Conservation (phyloP, 2,329 filamentous ascomycete genomes). For the Talaromyces sp. region DNA sequence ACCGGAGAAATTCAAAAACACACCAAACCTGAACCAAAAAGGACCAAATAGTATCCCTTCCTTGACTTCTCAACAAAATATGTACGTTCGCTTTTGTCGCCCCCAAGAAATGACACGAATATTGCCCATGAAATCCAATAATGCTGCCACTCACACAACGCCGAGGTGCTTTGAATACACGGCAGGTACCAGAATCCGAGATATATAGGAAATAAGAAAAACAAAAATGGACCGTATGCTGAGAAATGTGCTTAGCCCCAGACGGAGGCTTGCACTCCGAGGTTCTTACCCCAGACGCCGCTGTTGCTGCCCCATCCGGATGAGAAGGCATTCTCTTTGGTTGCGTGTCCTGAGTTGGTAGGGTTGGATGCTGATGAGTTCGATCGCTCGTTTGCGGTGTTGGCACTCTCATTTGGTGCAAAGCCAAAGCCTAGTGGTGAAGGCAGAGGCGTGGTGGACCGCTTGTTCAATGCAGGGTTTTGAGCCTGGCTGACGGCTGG, state of each 20-base stretch:
- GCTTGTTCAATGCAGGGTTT: slow-evolving; percentile 66
- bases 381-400: slow-evolving; percentile 48
- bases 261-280: slow-evolving; percentile 86
- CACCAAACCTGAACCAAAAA: slow-evolving; percentile 4
- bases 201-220: slow-evolving; percentile 20
- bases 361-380: slow-evolving; percentile 60
- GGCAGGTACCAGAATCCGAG: slow-evolving; percentile 8
- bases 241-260: slow-evolving; percentile 64
- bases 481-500: slow-evolving; percentile 46
- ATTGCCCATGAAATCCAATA: slow-evolving; percentile 16
- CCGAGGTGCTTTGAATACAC: slow-evolving; percentile 19
- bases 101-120: slow-evolving; percentile 19
- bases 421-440: slow-evolving; percentile 79
- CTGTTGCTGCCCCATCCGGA: slow-evolving; percentile 75
- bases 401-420: slow-evolving; percentile 50
- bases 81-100: slow-evolving; percentile 32
- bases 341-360: slow-evolving; percentile 42
- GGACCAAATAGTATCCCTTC: slow-evolving; percentile 23
- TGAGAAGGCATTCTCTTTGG: slow-evolving; percentile 41
- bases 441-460: slow-evolving; percentile 84
- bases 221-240: slow-evolving; percentile 2
- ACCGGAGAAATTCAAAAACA: slow-evolving; percentile 18
- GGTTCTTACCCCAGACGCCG: slow-evolving; percentile 80
- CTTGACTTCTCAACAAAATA: slow-evolving; percentile 28
- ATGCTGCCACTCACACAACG: slow-evolving; percentile 20